Evolutionary conservation across 1,284 basidiomycete species (phyloP), one percentile per base, ranked within the genome.

Genomic region (Sparassis latifolia): DNA sequence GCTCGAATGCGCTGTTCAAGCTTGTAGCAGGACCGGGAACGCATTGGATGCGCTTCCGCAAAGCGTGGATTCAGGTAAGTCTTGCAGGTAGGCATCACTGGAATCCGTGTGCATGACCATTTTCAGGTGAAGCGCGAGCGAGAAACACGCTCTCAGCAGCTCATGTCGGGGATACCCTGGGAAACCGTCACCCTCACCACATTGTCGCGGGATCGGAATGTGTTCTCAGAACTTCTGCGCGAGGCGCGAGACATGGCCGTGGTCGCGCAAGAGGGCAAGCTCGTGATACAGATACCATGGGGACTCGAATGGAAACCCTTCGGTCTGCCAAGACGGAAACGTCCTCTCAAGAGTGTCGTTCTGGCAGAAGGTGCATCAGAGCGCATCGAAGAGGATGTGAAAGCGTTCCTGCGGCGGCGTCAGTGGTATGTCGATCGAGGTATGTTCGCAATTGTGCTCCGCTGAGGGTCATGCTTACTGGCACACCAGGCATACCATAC

Each of bases 401-500:
- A 79, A 55, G 79, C 86, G 2, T 99, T 99, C 69, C 73, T 99
- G 56, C 74, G 76, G 4, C 75, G 97, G 49, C 82, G 89, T 42
- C 80, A 87, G 60, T 99, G 97, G 97, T 99, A 99, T 68, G 91
- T 92, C 32, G 92, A 98, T 63, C 78, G 97, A 78, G 95, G 94
- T 89, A 55, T 56, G 82, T 63, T 6, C 49, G n/a, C 50, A 45
- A 52, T 53, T 10, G 38, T 42, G 20, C 38, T 47, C 28, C 30
- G 27, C 12, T 35, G 30, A 27, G 29, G 2, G 31, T 46, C 28
- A 10, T 20, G 47, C 44, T 57, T 45, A 55, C 35, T 49, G 38
- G n/a, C 46, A 4, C 44, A 35, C 35, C n/a, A 94, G 95, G 96
- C 30, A 98, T 99, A 52, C 97, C 97, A 0, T 99, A 99, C 66